phyloP scores from a whole-genome alignment of 2,329 filamentous ascomycete species.

The Paracoccidioides lutzii region DNA sequence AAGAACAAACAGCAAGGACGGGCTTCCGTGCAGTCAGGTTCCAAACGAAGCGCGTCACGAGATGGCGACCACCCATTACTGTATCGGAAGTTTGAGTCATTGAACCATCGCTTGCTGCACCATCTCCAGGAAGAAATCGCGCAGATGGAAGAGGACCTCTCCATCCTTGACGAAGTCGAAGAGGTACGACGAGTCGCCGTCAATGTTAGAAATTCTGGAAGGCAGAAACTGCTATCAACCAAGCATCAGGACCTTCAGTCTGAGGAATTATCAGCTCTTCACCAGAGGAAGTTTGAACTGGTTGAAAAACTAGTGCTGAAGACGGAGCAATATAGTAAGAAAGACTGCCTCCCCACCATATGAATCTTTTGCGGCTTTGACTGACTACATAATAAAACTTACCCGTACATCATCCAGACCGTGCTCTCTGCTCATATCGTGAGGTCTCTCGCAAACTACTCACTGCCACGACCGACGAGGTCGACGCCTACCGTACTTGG shows the following conservation, averaged over 20 bases:
- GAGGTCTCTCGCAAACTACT: slow-evolving; percentile 35
- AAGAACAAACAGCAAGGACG: background rate
- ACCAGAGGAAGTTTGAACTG: slow-evolving; percentile 41
- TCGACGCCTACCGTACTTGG: slow-evolving; percentile 42
- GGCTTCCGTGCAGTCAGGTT: background rate
- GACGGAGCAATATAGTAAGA: slow-evolving; percentile 49
- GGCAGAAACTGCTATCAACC: slow-evolving; percentile 27
- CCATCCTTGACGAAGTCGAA: slow-evolving; percentile 51
- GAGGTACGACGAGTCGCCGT: slow-evolving; percentile 23
- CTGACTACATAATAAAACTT: background rate
- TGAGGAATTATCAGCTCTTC: slow-evolving; percentile 40
- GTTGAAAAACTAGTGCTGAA: slow-evolving; percentile 45
- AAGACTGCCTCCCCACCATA: background rate
- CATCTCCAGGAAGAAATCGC: slow-evolving; percentile 75
- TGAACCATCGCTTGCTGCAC: slow-evolving; percentile 71
- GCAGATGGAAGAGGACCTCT: slow-evolving; percentile 67
- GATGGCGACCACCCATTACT: slow-evolving; percentile 41
- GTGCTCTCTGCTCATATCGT: slow-evolving; percentile 34
- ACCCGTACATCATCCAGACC: slow-evolving; percentile 17
- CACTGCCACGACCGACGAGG: slow-evolving; percentile 34
- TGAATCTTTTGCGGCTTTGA: background rate
- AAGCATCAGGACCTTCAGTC: slow-evolving; percentile 32
- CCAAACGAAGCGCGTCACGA: slow-evolving; percentile 12
- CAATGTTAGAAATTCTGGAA: slow-evolving; percentile 17
- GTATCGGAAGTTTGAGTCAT: slow-evolving; percentile 67